A percentile compares a stretch with the other conserved stretches of the same genome.
phyloP scores from a whole-genome alignment of 371 early-diverging fungal species.

The Lichtheimia ornata region DNA sequence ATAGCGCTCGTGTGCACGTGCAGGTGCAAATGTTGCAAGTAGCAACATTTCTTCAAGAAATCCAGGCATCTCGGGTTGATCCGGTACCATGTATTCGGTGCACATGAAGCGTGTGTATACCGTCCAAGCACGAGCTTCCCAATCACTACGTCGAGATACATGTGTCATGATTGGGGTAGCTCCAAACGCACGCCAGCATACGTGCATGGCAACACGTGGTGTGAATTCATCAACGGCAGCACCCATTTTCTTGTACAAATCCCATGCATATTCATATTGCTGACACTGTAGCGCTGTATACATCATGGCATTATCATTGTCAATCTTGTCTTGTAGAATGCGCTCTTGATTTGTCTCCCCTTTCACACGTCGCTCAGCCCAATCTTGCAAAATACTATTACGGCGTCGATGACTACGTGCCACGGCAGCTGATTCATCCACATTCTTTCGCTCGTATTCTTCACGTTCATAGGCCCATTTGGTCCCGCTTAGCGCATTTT shows the following conservation, averaged over 20 bases:
- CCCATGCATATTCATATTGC: conserved; percentile 46
- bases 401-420: neutral
- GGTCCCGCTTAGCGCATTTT: conserved; percentile 25
- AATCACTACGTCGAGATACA: conserved; percentile 26
- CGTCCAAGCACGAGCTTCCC: conserved; percentile 41
- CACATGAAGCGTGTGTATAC: conserved; percentile 44
- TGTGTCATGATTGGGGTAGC: conserved; percentile 25
- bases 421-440: conserved; percentile 8
- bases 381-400: conserved; percentile 16
- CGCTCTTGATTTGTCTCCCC: conserved; percentile 16
- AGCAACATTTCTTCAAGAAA: conserved; percentile 37
- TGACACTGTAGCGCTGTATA: conserved; percentile 23
- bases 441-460: conserved; percentile 12
- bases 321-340: conserved; percentile 19
- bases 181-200: conserved; percentile 37
- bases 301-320: conserved; percentile 43
- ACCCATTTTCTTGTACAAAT: conserved; percentile 31
- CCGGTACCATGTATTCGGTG: conserved; percentile 35
- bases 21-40: conserved; percentile 25
- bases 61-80: conserved; percentile 33
- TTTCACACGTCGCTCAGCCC: conserved; percentile 23
- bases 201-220: conserved; percentile 34
- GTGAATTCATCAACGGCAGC: conserved; percentile 32
- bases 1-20: conserved; percentile 23
- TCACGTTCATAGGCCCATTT: conserved; percentile 30